Conservation (phyloP, 495 filamentous ascomycete genomes). For the Daldinia loculata region DNA sequence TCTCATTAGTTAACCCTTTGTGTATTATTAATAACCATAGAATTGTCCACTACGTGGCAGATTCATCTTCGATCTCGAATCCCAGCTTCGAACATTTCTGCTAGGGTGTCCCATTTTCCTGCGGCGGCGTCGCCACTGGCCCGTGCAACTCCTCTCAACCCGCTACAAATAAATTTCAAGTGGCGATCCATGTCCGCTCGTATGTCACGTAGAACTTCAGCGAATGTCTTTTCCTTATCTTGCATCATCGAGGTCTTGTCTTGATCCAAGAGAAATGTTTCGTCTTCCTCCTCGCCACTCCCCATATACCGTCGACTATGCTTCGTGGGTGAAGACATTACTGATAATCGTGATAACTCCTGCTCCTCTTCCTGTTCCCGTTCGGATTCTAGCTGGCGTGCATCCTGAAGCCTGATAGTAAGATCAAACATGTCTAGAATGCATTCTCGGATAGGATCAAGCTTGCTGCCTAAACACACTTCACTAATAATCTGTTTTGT, state of each 20-base stretch:
- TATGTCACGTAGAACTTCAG: constrained; percentile 53
- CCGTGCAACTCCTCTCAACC: constrained; percentile 65
- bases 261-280: constrained; percentile 46
- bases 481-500: constrained; percentile 68
- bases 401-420: constrained; percentile 59
- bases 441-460: constrained; percentile 70
- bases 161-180: constrained; percentile 62
- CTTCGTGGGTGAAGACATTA: constrained; percentile 39
- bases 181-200: constrained; percentile 60
- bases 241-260: constrained; percentile 41
- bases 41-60: background rate
- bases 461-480: constrained; percentile 69
- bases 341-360: constrained; percentile 49
- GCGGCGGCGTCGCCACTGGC: constrained; percentile 61
- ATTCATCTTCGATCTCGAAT: constrained; percentile 43
- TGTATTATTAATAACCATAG: background rate
- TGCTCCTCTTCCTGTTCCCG: constrained; percentile 51
- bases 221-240: constrained; percentile 49
- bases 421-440: constrained; percentile 72
- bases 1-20: background rate
- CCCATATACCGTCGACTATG: constrained; percentile 44
- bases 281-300: constrained; percentile 52
- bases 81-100: constrained; percentile 66
- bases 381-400: constrained; percentile 51
- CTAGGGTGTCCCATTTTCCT: constrained; percentile 66